Evolutionary conservation across 2,329 filamentous ascomycete species (phyloP), one percentile per base, ranked within the genome.

Genomic region (Dryadomyces sulphureus): DNA sequence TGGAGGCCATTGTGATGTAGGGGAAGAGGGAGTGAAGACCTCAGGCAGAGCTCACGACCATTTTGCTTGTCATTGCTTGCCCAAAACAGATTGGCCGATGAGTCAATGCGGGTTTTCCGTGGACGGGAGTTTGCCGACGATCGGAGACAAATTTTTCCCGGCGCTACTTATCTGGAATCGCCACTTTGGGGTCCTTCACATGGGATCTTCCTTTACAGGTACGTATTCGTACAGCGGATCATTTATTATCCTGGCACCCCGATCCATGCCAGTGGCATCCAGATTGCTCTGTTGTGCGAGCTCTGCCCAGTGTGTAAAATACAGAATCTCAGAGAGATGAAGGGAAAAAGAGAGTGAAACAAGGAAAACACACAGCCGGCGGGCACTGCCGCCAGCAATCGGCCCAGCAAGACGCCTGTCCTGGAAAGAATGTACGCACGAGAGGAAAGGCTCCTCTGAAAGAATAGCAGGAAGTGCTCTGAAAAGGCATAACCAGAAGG

Each of bases 71-170:
- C 16, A 14, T 14, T 32, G 27, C 27, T 32, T 9, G 11, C 27
- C 11, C 27, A 32, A 32, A 32, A 32, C 16, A 32, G 27, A 32
- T 12, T 32, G 27, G 27, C 7, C 27, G 27, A 8, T 32, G 27
- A 32, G 9, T 32, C 27, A 32, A 32, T n/a, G n/a, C 27, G 27
- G 27, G 4, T 32, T 32, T 4, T 4, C 27, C 7, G 27, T 32
- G 27, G 16, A 14, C 16, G 16, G 27, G 11, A 32, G 27, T 5
- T 32, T 42, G 45, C 50, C 50, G 50, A 52, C 46, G 38, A 52
- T 53, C 49, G 52, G 52, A 52, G 49, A 46, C 43, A 40, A 48
- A 41, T 38, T 43, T 43, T 45, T 36, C n/a, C 16, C 46, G 34
- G n/a, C 12, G 5, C 5, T 35, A 14, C 5, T 11, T 14, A 20